A percentile compares a stretch with the other conserved stretches of the same genome.
These are phyloP conservation scores for Geosmithia putterillii DNA, from an alignment of 2,329 filamentous ascomycete genomes.

Conservation along the genomic window DNA sequence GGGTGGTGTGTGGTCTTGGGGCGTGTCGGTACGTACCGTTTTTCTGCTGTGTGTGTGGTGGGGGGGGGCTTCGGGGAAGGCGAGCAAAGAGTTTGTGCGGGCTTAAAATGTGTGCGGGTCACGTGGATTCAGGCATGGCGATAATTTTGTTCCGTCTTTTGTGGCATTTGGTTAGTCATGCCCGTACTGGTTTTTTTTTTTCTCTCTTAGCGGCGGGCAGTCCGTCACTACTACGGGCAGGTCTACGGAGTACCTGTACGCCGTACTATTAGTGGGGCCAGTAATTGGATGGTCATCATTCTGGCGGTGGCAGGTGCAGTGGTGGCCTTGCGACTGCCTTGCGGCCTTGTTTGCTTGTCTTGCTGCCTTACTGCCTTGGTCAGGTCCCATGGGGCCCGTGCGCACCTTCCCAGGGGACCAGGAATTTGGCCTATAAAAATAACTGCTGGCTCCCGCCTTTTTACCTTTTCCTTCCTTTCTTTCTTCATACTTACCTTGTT, in stretches of 20 bases:
- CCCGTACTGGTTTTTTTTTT: too few relatives aligned
- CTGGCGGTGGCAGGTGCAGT: too few relatives aligned
- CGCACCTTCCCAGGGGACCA: not conserved
- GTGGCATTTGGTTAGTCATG: not conserved
- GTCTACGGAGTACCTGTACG: too few relatives aligned
- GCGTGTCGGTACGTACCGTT: slow-evolving; percentile 14
- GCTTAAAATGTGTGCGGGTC: slow-evolving; percentile 7
- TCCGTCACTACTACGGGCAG: not conserved
- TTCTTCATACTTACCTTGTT: slow-evolving; percentile 41
- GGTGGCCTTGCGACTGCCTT: too few relatives aligned
- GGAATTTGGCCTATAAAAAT: slow-evolving; percentile 21
- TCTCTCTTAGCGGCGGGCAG: not conserved
- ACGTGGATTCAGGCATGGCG: too few relatives aligned
- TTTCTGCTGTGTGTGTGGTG: slow-evolving; percentile 8
- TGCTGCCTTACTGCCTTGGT: slow-evolving; percentile 4
- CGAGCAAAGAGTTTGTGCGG: slow-evolving; percentile 4
- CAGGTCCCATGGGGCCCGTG: not conserved
- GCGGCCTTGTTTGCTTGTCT: too few relatives aligned
- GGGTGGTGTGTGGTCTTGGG: not conserved
- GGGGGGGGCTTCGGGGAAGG: slow-evolving; percentile 6
- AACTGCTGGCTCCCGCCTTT: not conserved
- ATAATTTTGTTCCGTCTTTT: too few relatives aligned
- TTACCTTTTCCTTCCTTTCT: slow-evolving; percentile 11
- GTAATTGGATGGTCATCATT: too few relatives aligned
- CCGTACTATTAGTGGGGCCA: too few relatives aligned